Conservation (phyloP, 192 early-diverging fungal genomes). For the Mortierella claussenii region DNA sequence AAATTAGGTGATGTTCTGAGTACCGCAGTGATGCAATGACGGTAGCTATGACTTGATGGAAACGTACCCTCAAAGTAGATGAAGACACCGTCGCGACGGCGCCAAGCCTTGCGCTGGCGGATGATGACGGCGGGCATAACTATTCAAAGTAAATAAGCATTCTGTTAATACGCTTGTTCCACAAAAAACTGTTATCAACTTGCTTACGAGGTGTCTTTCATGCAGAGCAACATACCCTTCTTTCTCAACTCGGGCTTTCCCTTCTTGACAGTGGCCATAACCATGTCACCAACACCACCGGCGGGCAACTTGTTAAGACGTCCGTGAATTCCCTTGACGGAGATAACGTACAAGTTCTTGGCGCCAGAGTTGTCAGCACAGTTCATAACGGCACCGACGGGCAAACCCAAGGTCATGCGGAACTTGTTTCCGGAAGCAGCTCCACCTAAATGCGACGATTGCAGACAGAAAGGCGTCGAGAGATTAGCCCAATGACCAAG, state of each 20-base stretch:
- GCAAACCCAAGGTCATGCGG: constrained; percentile 99
- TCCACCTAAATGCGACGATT: no score
- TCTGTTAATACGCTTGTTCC: no score
- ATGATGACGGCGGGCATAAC: constrained; percentile 99
- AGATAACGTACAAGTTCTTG: constrained; percentile 99
- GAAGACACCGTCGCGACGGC: constrained; percentile 98
- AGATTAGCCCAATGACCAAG: no score
- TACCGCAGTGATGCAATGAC: no score
- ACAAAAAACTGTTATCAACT: no score
- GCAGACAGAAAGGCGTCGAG: no score
- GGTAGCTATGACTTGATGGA: no score
- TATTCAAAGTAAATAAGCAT: no score
- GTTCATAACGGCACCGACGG: constrained; percentile 96
- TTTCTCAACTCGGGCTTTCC: constrained; percentile 99
- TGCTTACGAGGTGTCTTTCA: no score
- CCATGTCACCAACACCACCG: constrained; percentile 99
- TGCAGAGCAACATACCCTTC: no score
- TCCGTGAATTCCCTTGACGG: constrained; percentile 95
- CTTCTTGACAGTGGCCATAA: constrained; percentile 99
- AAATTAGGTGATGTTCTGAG: no score
- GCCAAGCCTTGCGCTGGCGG: constrained; percentile 99
- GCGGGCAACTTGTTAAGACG: constrained; percentile 98
- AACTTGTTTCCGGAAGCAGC: constrained; percentile 94
- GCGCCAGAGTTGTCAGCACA: constrained; percentile 99
- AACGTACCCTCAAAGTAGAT: constrained; percentile 94